phyloP scores from a whole-genome alignment of 2,329 filamentous ascomycete species.

The Colletotrichum cordylinicola region DNA sequence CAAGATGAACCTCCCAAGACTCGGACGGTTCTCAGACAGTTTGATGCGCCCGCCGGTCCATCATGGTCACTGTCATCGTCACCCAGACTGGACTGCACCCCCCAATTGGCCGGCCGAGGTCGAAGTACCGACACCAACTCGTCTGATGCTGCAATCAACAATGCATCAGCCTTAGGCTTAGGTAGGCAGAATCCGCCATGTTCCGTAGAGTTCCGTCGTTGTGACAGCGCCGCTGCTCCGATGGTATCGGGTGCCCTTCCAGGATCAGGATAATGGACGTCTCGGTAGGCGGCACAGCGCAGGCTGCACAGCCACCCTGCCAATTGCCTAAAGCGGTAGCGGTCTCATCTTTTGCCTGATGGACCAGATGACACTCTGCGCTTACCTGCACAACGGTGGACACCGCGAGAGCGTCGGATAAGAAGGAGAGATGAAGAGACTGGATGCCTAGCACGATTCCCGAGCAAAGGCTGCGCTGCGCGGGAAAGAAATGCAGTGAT shows the following conservation, averaged over 20 bases:
- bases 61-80: background rate
- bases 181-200: background rate
- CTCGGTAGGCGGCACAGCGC: background rate
- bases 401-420: background rate
- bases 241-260: background rate
- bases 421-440: background rate
- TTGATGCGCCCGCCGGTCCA: background rate
- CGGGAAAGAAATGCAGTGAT: background rate
- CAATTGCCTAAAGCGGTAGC: constrained; percentile 7
- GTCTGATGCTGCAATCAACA: background rate
- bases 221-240: background rate
- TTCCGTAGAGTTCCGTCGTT: background rate
- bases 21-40: background rate
- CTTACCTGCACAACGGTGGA: background rate
- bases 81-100: background rate
- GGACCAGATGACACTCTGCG: background rate
- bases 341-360: background rate
- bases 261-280: background rate
- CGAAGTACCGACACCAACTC: background rate
- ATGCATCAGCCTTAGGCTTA: background rate
- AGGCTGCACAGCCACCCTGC: background rate
- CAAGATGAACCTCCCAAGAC: background rate
- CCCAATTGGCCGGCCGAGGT: background rate
- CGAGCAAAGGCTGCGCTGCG: background rate
- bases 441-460: background rate